Conservation (phyloP, 768 basidiomycete genomes). For the Tricholoma matsutake region DNA sequence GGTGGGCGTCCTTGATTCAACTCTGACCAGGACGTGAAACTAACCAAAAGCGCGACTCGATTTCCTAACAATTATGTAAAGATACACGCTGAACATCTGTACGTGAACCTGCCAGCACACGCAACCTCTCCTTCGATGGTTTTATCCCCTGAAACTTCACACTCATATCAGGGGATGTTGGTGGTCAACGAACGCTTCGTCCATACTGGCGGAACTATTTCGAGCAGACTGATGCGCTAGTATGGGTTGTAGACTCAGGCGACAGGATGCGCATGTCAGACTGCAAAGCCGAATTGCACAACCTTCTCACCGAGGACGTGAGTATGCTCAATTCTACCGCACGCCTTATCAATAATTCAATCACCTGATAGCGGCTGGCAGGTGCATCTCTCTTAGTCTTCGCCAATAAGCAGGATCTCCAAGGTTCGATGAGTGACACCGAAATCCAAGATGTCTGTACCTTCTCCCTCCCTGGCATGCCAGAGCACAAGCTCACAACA, state of each 20-base stretch:
- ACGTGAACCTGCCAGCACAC: conserved; percentile 20
- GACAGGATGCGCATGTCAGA: conserved; percentile 89
- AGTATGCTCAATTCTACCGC: conserved; percentile 24
- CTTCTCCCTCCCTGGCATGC: conserved; percentile 14
- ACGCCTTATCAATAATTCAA: conserved; percentile 6
- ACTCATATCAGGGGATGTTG: conserved; percentile 82
- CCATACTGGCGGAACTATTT: conserved; percentile 99
- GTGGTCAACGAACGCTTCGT: conserved; percentile 91
- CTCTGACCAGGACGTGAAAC: conserved; percentile 15
- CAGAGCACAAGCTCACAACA: conserved; percentile 7
- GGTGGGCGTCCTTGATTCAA: conserved; percentile 50
- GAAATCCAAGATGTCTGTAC: conserved; percentile 80
- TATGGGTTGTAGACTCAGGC: conserved; percentile 98
- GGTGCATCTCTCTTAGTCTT: conserved; percentile 96
- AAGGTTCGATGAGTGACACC: conserved; percentile 73
- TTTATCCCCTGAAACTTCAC: neutral
- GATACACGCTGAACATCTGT: conserved; percentile 83
- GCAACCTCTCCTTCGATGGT: neutral
- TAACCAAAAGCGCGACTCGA: conserved; percentile 14
- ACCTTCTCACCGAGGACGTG: conserved; percentile 89
- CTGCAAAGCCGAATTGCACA: conserved; percentile 84
- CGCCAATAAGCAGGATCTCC: conserved; percentile 97
- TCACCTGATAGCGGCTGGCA: conserved; percentile 67
- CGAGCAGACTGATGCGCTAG: conserved; percentile 95
- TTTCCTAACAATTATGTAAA: conserved; percentile 21